Evolutionary conservation across 176 grass and related monocot species (phyloP).

Genomic region (Saccharum spontaneum): DNA sequence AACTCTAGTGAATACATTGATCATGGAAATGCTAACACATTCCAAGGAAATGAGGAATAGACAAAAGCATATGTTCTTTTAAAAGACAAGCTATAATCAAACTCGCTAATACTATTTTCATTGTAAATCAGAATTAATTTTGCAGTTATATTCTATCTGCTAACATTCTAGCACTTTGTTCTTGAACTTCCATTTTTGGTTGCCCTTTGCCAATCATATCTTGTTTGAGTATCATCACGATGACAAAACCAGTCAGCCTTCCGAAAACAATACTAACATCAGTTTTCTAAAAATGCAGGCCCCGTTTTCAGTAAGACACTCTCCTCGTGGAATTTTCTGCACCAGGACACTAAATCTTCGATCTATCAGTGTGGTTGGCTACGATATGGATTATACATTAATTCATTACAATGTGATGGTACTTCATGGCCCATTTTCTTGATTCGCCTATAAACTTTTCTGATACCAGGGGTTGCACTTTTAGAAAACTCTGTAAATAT

Average conservation of each 20-base stretch:
- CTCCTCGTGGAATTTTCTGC: constrained; percentile 91
- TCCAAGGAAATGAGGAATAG: constrained; percentile 16
- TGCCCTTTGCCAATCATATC: neutral
- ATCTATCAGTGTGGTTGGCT: constrained; percentile 89
- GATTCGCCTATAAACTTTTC: constrained; percentile 7
- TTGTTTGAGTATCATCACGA: constrained; percentile 12
- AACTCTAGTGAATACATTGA: neutral
- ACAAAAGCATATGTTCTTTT: neutral
- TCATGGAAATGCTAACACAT: neutral
- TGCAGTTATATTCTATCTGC: constrained; percentile 5
- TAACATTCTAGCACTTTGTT: constrained; percentile 13
- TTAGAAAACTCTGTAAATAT: constrained; percentile 12
- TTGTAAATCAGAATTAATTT: neutral
- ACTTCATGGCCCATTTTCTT: constrained; percentile 32
- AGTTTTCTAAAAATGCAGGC: constrained; percentile 58
- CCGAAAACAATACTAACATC: constrained; percentile 7
- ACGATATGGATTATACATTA: constrained; percentile 98
- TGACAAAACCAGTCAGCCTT: constrained; percentile 24
- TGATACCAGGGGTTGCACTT: neutral
- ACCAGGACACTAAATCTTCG: constrained; percentile 92
- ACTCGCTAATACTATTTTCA: neutral
- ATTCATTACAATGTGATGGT: constrained; percentile 97
- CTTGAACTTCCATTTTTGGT: constrained; percentile 18
- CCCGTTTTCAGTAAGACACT: constrained; percentile 72
- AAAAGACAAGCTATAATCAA: neutral